Percentiles rank a stretch among this genome's conserved stretches.
These are phyloP conservation scores for Vinca minor DNA, from an alignment of 257 asterid species.

Conservation along the genomic window DNA sequence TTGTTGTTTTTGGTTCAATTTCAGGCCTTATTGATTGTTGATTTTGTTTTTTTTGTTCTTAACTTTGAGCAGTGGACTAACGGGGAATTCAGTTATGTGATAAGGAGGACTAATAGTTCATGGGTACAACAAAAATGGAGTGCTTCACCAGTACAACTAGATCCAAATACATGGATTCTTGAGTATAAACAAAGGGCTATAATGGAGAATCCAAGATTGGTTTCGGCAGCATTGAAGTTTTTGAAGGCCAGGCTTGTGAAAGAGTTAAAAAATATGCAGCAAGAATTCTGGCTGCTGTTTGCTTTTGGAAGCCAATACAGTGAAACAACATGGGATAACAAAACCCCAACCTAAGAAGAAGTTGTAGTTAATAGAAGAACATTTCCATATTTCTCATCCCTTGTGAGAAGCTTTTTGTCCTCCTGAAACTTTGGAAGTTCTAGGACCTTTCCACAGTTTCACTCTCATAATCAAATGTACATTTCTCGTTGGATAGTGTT, in stretches of 20 bases:
- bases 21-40: neutral
- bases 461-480: neutral
- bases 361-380: neutral
- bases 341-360: slow-evolving; percentile 43
- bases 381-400: slow-evolving; percentile 9
- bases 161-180: slow-evolving; percentile 76
- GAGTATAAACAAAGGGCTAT: slow-evolving; percentile 50
- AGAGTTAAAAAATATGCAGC: slow-evolving; percentile 37
- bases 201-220: slow-evolving; percentile 35
- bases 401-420: slow-evolving; percentile 20
- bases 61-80: slow-evolving; percentile 49
- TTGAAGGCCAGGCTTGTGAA: slow-evolving; percentile 40
- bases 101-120: slow-evolving; percentile 39
- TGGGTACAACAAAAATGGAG: slow-evolving; percentile 71
- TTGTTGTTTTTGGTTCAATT: neutral
- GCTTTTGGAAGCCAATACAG: slow-evolving; percentile 25
- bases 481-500: too few relatives aligned
- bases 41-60: neutral
- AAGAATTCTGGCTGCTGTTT: slow-evolving; percentile 34
- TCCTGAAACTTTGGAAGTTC: too few relatives aligned
- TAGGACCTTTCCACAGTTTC: neutral
- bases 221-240: slow-evolving; percentile 42
- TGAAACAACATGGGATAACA: slow-evolving; percentile 18
- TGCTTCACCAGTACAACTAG: slow-evolving; percentile 60
- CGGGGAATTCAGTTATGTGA: slow-evolving; percentile 31